Percentiles rank a stretch among this genome's conserved stretches.
These are phyloP conservation scores for Sesbania bispinosa DNA, from an alignment of 306 rosid genomes.

Conservation along the genomic window DNA sequence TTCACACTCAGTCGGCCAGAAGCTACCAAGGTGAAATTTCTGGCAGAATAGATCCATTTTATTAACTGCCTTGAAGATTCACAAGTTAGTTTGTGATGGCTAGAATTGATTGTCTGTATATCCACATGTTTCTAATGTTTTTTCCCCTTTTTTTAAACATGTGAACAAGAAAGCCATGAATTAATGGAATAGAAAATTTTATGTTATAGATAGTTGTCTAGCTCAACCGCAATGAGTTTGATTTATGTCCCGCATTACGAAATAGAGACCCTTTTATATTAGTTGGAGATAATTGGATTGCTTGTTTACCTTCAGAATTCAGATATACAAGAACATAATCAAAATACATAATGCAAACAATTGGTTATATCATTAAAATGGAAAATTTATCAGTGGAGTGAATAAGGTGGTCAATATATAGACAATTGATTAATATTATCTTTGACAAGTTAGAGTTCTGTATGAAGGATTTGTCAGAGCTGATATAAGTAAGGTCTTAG, in stretches of 20 bases:
- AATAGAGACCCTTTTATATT: background rate
- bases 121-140: background rate
- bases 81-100: conserved; percentile 1
- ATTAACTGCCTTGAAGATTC: background rate
- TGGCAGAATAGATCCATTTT: conserved; percentile 17
- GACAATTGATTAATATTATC: no score
- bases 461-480: no score
- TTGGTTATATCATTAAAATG: background rate
- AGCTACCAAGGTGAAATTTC: background rate
- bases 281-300: background rate
- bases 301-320: background rate
- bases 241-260: background rate
- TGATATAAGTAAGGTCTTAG: no score
- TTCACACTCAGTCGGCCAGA: conserved; percentile 5
- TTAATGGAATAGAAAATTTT: background rate
- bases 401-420: no score
- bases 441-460: no score
- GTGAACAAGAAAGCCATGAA: conserved; percentile 3
- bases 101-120: conserved; percentile 8
- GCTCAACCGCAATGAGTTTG: background rate
- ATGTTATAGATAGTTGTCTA: background rate
- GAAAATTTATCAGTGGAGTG: background rate
- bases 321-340: background rate
- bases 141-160: background rate
- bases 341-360: background rate